Evolutionary conservation across 2,329 filamentous ascomycete species (phyloP).

Genomic region (Daldinia sp.): DNA sequence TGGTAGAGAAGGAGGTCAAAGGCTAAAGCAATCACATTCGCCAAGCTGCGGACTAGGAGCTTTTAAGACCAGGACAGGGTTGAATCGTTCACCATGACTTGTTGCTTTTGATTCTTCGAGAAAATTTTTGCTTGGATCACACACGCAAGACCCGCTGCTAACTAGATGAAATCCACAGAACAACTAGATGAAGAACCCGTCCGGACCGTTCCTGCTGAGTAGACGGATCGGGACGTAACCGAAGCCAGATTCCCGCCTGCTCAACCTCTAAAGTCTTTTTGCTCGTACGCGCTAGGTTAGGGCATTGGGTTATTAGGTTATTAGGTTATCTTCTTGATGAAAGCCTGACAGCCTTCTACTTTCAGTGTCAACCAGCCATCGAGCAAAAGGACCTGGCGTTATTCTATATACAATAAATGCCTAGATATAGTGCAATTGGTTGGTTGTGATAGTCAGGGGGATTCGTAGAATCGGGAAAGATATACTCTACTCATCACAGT

Average conservation of each 20-base stretch:
- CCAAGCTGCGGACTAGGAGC: constrained; percentile 8
- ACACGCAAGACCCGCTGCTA: neutral
- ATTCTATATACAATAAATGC: neutral
- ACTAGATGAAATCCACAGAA: constrained; percentile 4
- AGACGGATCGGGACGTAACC: constrained; percentile 27
- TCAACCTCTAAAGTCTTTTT: constrained; percentile 5
- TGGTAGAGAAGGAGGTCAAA: too few relatives aligned
- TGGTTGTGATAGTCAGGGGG: neutral
- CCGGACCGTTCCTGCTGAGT: constrained; percentile 18
- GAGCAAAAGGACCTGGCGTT: neutral
- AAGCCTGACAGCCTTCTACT: neutral
- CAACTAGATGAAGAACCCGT: constrained; percentile 17
- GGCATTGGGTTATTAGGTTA: constrained; percentile 18
- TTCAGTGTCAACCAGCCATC: neutral
- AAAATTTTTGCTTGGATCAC: constrained; percentile 8
- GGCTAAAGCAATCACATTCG: constrained; percentile 3
- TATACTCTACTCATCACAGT: constrained; percentile 13
- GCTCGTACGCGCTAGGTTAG: constrained; percentile 11
- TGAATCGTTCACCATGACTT: constrained; percentile 13
- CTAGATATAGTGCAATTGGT: neutral
- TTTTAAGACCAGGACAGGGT: neutral
- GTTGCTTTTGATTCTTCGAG: neutral
- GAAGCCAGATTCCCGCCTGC: constrained; percentile 24
- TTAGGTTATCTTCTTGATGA: neutral
- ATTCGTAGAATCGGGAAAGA: neutral